phyloP scores from a whole-genome alignment of 129 eudicot genomes.

The Cynara cardunculus region DNA sequence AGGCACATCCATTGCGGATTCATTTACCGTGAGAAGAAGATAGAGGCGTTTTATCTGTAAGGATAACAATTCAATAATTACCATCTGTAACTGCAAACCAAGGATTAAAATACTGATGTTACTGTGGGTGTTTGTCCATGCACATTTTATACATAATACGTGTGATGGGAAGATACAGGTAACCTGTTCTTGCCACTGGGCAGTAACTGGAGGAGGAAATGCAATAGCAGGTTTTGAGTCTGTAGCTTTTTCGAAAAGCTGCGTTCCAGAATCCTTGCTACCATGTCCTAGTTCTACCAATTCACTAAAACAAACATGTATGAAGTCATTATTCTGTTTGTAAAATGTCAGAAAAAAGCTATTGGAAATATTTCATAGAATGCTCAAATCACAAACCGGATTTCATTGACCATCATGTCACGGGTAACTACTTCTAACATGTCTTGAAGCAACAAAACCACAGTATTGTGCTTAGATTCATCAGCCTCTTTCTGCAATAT shows the following conservation, averaged over 20 bases:
- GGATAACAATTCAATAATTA: slow-evolving; percentile 9
- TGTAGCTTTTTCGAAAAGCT: slow-evolving; percentile 62
- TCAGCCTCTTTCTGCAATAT: slow-evolving; percentile 75
- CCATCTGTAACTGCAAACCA: slow-evolving; percentile 1
- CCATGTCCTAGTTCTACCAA: slow-evolving; percentile 78
- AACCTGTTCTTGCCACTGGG: slow-evolving; percentile 99
- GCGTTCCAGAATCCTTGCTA: slow-evolving; percentile 83
- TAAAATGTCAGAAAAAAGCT: slow-evolving; percentile 7
- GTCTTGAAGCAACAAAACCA: slow-evolving; percentile 86
- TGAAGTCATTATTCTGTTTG: slow-evolving; percentile 16
- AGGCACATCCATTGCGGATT: slow-evolving; percentile 95
- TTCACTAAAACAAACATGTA: slow-evolving; percentile 51
- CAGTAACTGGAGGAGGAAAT: slow-evolving; percentile 76
- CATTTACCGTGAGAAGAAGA: slow-evolving; percentile 93
- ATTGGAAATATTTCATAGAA: slow-evolving; percentile 1
- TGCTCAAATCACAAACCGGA: slow-evolving; percentile 52
- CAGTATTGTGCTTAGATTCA: slow-evolving; percentile 64
- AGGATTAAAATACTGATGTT: slow-evolving; percentile 1
- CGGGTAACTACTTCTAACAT: slow-evolving; percentile 95
- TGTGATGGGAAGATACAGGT: not conserved
- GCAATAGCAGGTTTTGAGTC: slow-evolving; percentile 53
- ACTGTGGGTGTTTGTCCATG: slow-evolving; percentile 13
- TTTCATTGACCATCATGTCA: slow-evolving; percentile 97
- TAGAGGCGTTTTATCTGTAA: slow-evolving; percentile 82
- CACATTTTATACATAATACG: not conserved